Percentiles rank a stretch among this genome's conserved stretches.
phyloP scores from a whole-genome alignment of 345 rosid genomes.

The Mangifera indica region DNA sequence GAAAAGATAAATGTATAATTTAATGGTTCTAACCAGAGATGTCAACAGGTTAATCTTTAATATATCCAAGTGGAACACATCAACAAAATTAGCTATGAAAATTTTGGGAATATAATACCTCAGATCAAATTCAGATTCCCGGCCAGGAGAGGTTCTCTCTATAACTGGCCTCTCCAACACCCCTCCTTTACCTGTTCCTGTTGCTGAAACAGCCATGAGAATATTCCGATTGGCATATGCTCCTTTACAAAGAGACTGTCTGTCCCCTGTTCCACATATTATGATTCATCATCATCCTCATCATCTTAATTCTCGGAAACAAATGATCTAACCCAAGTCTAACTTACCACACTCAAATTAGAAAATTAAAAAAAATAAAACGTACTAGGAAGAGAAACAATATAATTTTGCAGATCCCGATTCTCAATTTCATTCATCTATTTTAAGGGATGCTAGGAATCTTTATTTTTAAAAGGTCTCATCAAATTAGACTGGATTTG shows the following conservation, averaged over 20 bases:
- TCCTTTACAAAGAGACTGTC: conserved; percentile 43
- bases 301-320: not conserved
- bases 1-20: not conserved
- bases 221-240: conserved; percentile 46
- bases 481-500: not conserved
- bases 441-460: not conserved
- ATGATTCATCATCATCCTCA: conserved; percentile 13
- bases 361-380: not conserved
- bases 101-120: conserved; percentile 41
- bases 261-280: conserved; percentile 45
- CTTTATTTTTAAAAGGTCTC: too few relatives aligned
- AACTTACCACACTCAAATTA: not conserved
- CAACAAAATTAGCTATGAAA: not conserved
- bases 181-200: conserved; percentile 64
- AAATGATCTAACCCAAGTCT: not conserved
- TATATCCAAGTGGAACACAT: not conserved
- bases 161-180: conserved; percentile 66
- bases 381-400: not conserved
- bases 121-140: conserved; percentile 73
- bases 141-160: conserved; percentile 70
- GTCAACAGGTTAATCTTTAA: not conserved
- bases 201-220: conserved; percentile 51
- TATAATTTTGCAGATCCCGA: not conserved
- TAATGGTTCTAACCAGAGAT: not conserved
- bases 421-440: not conserved